Evolutionary conservation across 164 flowering plant genomes (phyloP).

Genomic region (Nelumbo lutea): DNA sequence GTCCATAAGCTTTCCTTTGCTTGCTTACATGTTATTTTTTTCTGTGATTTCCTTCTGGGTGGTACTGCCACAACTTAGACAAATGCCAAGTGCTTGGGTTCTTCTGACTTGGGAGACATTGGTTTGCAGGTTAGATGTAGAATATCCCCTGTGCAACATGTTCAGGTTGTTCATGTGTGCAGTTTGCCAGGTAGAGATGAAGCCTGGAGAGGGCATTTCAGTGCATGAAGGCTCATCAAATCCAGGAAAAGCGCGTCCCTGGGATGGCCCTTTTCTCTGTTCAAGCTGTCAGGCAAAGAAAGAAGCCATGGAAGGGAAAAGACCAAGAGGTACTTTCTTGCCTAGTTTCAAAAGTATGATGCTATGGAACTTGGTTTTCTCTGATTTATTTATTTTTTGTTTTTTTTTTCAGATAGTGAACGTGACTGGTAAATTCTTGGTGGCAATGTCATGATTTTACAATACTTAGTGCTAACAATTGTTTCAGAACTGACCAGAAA

Average conservation of each 20-base stretch:
- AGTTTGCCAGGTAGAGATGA: slow-evolving; percentile 86
- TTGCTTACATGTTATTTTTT: neutral
- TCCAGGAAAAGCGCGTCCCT: slow-evolving; percentile 61
- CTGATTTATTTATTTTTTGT: neutral
- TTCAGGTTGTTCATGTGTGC: slow-evolving; percentile 94
- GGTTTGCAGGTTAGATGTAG: slow-evolving; percentile 73
- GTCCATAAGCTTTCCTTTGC: neutral
- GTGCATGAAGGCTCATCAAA: slow-evolving; percentile 64
- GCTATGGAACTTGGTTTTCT: neutral
- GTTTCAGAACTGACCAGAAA: slow-evolving; percentile 21
- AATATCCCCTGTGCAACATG: slow-evolving; percentile 94
- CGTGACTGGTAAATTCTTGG: slow-evolving; percentile 48
- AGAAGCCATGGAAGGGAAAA: slow-evolving; percentile 99
- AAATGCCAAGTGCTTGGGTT: neutral
- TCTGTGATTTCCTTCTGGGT: too few species aligned
- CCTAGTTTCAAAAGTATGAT: neutral
- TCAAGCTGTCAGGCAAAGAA: slow-evolving; percentile 80
- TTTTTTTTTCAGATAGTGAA: slow-evolving; percentile 45
- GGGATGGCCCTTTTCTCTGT: slow-evolving; percentile 99
- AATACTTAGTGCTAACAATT: slow-evolving; percentile 26
- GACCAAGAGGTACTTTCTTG: slow-evolving; percentile 48
- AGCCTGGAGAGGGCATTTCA: slow-evolving; percentile 88
- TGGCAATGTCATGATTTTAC: slow-evolving; percentile 13
- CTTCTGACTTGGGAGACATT: slow-evolving; percentile 5
- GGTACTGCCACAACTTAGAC: neutral